Evolutionary conservation across 305 asterid genomes (phyloP), one percentile per base, ranked within the genome.

Genomic region (Fraxinus baroniana): DNA sequence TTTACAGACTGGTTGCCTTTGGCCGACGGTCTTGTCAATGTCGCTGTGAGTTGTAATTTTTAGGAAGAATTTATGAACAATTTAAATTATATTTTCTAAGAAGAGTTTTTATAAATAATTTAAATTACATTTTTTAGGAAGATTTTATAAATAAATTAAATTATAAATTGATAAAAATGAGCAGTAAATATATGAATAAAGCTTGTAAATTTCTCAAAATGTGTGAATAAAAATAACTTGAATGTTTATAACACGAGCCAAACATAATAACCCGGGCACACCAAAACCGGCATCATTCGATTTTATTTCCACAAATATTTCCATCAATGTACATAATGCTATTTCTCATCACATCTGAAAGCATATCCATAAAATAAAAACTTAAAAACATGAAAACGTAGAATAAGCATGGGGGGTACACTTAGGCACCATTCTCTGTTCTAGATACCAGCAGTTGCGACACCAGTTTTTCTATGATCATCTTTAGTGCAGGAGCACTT

Each of bases 401-500:
- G 64, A 52, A 52, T 52, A n/a, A 52, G 24, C 24, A n/a, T 84
- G 99, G 17, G 7, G 17, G 36, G 52, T 17, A 37, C 8, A 78
- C 37, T 73, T 85, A 86, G 1, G 85, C 84, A 78, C 86, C 87
- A 52, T 85, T 73, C 78, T 87, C 90, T 81, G 78, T 82, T 84
- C 60, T 85, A 70, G 89, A 79, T 18, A 85, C 84, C 80, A 68
- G 66, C 83, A 86, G 28, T 18, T 87, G 87, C 18, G 87, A 86
- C 81, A 94, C 76, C 86, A 93, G 74, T 86, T 90, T 91, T 30
- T 89, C 91, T 1, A 94, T 77, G 9, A 95, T 93, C 55, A 79
- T 81, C 83, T 79, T 92, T 78, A 94, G 83, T 0, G 98, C 94
- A 83, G 91, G 86, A 49, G 97, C 94, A 77, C 94, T 92, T 3